These are phyloP conservation scores for Daldinia vernicosa DNA, from an alignment of 495 filamentous ascomycete species.

Conservation along the genomic window DNA sequence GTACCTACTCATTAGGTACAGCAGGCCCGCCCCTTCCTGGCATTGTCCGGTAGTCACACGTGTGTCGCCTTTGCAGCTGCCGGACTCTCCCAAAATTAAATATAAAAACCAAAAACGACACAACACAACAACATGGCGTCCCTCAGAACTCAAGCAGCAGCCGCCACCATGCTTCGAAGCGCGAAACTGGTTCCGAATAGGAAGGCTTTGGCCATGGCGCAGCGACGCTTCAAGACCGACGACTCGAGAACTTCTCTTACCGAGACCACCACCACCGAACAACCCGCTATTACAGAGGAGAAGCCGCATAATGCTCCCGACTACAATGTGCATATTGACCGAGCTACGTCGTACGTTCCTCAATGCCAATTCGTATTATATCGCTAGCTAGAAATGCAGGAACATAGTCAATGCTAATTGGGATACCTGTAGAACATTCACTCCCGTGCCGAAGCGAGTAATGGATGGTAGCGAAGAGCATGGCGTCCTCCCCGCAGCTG, in stretches of 20 bases:
- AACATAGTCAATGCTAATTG: conserved; percentile 10
- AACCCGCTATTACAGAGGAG: conserved; percentile 42
- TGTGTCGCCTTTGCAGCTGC: neutral
- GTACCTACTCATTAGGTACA: too few species aligned
- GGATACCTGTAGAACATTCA: conserved; percentile 71
- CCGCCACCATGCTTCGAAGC: conserved; percentile 57
- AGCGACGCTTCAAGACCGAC: conserved; percentile 59
- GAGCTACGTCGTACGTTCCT: conserved; percentile 76
- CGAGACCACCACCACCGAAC: conserved; percentile 31
- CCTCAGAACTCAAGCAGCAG: conserved; percentile 53
- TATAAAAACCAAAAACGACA: neutral
- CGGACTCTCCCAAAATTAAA: neutral
- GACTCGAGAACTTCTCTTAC: conserved; percentile 45
- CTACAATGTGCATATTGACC: conserved; percentile 79
- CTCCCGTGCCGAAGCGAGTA: conserved; percentile 84
- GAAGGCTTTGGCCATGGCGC: conserved; percentile 49
- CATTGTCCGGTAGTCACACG: neutral
- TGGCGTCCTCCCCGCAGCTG: conserved; percentile 76
- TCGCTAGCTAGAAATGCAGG: neutral
- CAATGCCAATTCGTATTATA: neutral
- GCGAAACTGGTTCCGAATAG: conserved; percentile 47
- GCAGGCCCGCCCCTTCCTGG: neutral
- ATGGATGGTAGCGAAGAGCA: conserved; percentile 91
- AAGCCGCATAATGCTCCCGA: conserved; percentile 73
- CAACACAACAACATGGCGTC: conserved; percentile 56